phyloP scores from a whole-genome alignment of 2,329 filamentous ascomycete genomes.

The Thielaviopsis musarum region DNA sequence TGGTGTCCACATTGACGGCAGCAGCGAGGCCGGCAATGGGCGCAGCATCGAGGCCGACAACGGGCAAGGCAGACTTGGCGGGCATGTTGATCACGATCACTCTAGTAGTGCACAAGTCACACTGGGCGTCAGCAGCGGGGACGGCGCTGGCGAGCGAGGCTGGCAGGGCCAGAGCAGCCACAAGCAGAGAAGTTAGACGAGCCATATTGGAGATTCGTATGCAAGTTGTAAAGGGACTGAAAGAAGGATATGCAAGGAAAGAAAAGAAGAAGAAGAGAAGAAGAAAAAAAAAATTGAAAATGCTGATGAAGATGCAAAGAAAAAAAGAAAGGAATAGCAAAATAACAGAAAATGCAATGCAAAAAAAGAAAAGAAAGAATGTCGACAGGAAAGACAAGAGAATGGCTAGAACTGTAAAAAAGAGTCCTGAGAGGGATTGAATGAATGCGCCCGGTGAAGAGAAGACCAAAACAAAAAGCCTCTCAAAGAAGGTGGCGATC shows the following conservation, averaged over 20 bases:
- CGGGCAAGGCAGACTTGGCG: not conserved
- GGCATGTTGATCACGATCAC: not conserved
- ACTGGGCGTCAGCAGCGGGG: not conserved
- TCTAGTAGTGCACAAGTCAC: not conserved
- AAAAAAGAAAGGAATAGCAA: not conserved
- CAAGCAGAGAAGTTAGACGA: not conserved
- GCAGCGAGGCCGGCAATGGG: not conserved
- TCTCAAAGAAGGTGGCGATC: not conserved
- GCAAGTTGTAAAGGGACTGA: not conserved
- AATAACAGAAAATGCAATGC: not conserved
- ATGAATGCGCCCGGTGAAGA: conserved; percentile 3
- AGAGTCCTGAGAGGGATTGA: conserved; percentile 2
- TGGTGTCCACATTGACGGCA: not conserved
- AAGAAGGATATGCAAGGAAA: not conserved
- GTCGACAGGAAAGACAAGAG: not conserved
- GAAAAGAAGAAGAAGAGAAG: not conserved
- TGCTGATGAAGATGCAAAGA: not conserved
- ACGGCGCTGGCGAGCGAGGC: conserved; percentile 1
- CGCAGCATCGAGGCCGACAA: too few species aligned
- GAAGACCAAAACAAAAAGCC: not conserved
- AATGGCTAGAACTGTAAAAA: conserved; percentile 9
- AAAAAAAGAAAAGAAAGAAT: not conserved
- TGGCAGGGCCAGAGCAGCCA: conserved; percentile 9
- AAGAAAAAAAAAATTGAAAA: conserved; percentile 4
- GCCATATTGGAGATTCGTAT: not conserved